Evolutionary conservation across 345 rosid species (phyloP).

Genomic region (Hypericum perforatum): DNA sequence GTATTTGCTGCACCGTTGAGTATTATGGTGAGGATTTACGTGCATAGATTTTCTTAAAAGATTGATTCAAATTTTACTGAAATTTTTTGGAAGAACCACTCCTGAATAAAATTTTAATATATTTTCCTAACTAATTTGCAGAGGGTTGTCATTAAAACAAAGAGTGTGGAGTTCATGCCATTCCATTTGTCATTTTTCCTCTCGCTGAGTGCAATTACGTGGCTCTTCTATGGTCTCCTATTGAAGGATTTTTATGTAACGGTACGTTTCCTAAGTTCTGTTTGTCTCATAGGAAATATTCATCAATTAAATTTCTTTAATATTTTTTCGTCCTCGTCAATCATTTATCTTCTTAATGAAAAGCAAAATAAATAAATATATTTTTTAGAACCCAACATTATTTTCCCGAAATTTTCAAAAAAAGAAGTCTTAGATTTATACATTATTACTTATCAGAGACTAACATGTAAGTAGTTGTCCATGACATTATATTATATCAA

Average conservation of each 20-base stretch:
- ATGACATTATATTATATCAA: too few relatives aligned
- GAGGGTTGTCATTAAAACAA: conserved; percentile 27
- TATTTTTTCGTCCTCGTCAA: background rate
- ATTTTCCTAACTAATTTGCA: too few relatives aligned
- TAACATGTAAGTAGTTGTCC: too few relatives aligned
- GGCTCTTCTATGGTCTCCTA: conserved; percentile 27
- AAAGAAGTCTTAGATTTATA: too few relatives aligned
- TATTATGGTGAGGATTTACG: conserved; percentile 32
- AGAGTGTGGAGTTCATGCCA: conserved; percentile 39
- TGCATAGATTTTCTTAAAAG: background rate
- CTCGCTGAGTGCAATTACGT: conserved; percentile 21
- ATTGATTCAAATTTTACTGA: too few relatives aligned
- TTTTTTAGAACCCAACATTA: too few relatives aligned
- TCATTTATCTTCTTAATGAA: too few relatives aligned
- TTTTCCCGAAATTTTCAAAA: too few relatives aligned
- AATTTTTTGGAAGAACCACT: too few relatives aligned
- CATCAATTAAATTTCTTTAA: background rate
- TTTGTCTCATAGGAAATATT: background rate
- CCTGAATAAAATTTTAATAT: too few relatives aligned
- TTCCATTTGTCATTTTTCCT: conserved; percentile 25
- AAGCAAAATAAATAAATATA: too few relatives aligned
- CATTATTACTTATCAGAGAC: too few relatives aligned
- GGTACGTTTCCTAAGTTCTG: conserved; percentile 14
- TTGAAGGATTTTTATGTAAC: conserved; percentile 26
- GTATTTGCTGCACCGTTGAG: conserved; percentile 60